These are phyloP conservation scores for Hyaloscypha bicolor DNA, from an alignment of 495 filamentous ascomycete species.

Conservation along the genomic window DNA sequence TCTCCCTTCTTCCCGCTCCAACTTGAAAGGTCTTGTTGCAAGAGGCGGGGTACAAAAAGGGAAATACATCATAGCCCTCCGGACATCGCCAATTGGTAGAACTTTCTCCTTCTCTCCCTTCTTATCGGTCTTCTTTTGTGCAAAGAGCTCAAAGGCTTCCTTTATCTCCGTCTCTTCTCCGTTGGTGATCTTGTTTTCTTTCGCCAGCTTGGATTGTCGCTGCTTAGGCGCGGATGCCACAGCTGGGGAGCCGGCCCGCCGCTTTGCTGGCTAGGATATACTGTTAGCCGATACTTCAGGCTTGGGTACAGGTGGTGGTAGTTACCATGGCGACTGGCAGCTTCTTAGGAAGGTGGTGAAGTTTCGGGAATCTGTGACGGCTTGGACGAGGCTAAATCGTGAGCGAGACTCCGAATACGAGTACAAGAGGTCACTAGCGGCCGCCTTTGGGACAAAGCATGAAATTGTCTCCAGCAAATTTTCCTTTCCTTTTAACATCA, in stretches of 20 bases:
- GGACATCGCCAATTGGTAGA: conserved; percentile 75
- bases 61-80: conserved; percentile 78
- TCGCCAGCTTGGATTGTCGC: conserved; percentile 80
- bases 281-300: not conserved
- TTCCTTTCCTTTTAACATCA: not conserved
- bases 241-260: conserved; percentile 28
- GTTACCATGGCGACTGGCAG: not conserved
- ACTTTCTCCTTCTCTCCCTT: conserved; percentile 71
- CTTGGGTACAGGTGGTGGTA: not conserved
- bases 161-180: conserved; percentile 87
- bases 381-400: not conserved
- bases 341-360: not conserved
- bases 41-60: not conserved
- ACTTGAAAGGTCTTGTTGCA: not conserved
- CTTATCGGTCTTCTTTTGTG: conserved; percentile 53
- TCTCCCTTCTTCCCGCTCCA: not conserved
- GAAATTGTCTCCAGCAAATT: not conserved
- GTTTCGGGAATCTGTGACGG: not conserved
- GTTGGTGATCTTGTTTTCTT: conserved; percentile 80
- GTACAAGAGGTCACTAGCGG: not conserved
- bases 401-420: not conserved
- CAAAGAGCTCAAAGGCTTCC: conserved; percentile 85
- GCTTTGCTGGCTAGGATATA: conserved; percentile 42
- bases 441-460: not conserved
- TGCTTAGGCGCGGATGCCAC: conserved; percentile 39